Conservation (phyloP, 495 filamentous ascomycete species). For the Podospora pseudopauciseta region DNA sequence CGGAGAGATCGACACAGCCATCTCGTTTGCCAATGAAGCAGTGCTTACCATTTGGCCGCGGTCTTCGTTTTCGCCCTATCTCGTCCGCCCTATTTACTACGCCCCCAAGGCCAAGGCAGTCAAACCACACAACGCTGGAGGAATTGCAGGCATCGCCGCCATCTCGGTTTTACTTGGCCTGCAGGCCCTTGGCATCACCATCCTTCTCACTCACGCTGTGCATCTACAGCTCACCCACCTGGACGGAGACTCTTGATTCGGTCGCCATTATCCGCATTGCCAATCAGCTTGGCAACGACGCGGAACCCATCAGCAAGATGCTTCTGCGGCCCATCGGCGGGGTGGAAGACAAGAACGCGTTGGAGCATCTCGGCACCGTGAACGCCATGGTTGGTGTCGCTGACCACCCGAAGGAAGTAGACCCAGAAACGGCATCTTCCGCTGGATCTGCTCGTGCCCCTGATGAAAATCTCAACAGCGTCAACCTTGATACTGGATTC, state of each 20-base stretch:
- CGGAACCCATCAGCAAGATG: too few species aligned
- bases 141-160: neutral
- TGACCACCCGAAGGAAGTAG: too few species aligned
- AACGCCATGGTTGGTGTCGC: too few species aligned
- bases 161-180: neutral
- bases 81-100: neutral
- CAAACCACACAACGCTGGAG: neutral
- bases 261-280: neutral
- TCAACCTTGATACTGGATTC: too few species aligned
- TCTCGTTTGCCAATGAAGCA: neutral
- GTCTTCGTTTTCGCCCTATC: neutral
- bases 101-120: neutral
- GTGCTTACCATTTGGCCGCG: too few species aligned
- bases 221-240: neutral
- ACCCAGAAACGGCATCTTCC: too few species aligned
- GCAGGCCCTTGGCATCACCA: neutral
- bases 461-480: too few species aligned
- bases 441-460: too few species aligned
- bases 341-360: too few species aligned
- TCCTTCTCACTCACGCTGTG: neutral
- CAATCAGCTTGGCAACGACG: neutral
- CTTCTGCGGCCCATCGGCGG: too few species aligned
- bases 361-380: too few species aligned
- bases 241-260: neutral
- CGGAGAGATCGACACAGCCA: neutral